Base-by-base conservation (phyloP, 768 basidiomycete genomes). In the Baorangia bicolor region DNA sequence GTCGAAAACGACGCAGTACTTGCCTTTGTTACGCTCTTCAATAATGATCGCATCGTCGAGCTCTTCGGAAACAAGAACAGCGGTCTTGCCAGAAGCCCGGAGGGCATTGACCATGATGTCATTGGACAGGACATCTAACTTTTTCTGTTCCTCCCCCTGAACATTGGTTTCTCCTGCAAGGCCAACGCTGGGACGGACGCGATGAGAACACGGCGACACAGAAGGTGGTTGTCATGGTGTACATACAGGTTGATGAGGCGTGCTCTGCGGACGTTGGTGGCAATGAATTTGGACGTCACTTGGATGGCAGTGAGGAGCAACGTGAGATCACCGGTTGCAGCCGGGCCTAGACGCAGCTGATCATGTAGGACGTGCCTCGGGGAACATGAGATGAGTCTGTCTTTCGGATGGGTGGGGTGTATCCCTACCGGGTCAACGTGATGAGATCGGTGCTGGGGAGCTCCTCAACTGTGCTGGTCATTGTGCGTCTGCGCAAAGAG, bases 51-150 rank as follows among this genome's bases (percentile, higher is more conserved):
- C 94, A 21, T 97, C 84, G 11, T 97, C 94, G 62, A 92, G 80
- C 68, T 98, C 95, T 73, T 99, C 97, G 18, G 94, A 95, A 58
- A 99, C 94, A 63, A 99, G 88, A 14, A 99, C 97, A 14, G 94
- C 90, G 8, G 88, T 92, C 82, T 94, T 97, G 50, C 97, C 94
- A n/a, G 92, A 95, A 4, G 95, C 95, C 39, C 92, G 85, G 33
- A 99, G 83, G 44, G 95, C 88, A 68, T 98, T 98, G 65, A 98
- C 83, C 97, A 99, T 98, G 81, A 99, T 99, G 71, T 99, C 95
- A 71, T 99, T 98, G 14, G 94, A 90, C 31, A 97, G 79, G n/a
- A 97, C 88, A 68, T 97, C 95, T 50, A 99, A 82, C 76, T 99
- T 99, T 82, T 99, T 99, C 81, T 99, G 97, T 69, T 98, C 97